phyloP scores from a whole-genome alignment of 2,329 filamentous ascomycete genomes.

The Paradendryphiella salina region DNA sequence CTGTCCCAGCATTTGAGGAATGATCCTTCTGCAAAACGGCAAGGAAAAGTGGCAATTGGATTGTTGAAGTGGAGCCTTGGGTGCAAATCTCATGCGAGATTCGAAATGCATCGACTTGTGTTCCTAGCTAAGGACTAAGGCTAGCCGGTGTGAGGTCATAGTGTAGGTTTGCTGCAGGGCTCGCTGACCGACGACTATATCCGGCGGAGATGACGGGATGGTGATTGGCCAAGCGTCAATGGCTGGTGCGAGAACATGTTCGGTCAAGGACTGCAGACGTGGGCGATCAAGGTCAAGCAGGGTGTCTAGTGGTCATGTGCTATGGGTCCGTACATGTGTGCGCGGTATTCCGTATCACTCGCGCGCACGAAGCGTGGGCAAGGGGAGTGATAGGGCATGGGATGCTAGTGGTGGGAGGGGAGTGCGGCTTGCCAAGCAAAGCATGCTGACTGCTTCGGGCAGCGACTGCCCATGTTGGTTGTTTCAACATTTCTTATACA shows the following conservation, averaged over 20 bases:
- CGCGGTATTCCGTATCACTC: neutral
- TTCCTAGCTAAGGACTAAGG: conserved; percentile 16
- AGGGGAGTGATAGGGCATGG: neutral
- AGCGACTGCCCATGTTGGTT: neutral
- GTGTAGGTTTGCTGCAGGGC: conserved; percentile 28
- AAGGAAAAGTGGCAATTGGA: conserved; percentile 8
- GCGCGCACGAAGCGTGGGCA: neutral
- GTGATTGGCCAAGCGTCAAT: conserved; percentile 25
- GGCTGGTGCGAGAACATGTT: conserved; percentile 4
- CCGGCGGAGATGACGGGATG: conserved; percentile 17
- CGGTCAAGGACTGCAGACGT: conserved; percentile 13
- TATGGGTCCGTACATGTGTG: neutral
- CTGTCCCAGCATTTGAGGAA: neutral
- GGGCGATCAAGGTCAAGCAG: conserved; percentile 1
- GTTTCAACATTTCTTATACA: conserved; percentile 22
- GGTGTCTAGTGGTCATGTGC: neutral
- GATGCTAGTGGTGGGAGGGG: neutral
- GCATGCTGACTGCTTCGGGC: conserved; percentile 1
- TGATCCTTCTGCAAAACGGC: neutral
- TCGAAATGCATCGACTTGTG: conserved; percentile 26
- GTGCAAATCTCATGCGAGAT: conserved; percentile 10
- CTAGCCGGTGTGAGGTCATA: conserved; percentile 31
- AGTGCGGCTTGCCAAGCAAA: conserved; percentile 10
- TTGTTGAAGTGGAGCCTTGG: conserved; percentile 10
- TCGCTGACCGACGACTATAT: conserved; percentile 31